phyloP scores from a whole-genome alignment of 2,329 filamentous ascomycete genomes.

The Phialophora verrucosa region DNA sequence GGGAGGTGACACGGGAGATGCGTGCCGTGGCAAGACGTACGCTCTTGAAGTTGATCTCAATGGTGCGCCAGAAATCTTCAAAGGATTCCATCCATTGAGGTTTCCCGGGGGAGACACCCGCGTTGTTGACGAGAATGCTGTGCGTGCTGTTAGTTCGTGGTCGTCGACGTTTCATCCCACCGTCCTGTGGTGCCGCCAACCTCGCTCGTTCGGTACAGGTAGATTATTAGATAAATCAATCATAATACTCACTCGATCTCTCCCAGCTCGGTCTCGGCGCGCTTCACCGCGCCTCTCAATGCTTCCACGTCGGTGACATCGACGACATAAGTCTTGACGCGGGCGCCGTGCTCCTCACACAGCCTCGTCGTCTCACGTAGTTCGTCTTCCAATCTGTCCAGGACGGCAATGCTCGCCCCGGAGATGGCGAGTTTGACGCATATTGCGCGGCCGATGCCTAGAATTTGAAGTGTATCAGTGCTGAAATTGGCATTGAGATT shows the following conservation, averaged over 20 bases:
- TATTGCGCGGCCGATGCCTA: conserved; percentile 41
- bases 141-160: neutral
- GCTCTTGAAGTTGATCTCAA: conserved; percentile 35
- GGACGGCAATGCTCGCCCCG: conserved; percentile 37
- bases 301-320: conserved; percentile 40
- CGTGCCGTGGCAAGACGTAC: conserved; percentile 14
- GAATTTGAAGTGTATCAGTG: neutral
- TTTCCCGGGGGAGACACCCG: conserved; percentile 38
- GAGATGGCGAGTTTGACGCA: conserved; percentile 37
- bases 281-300: conserved; percentile 27
- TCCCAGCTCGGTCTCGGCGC: conserved; percentile 24
- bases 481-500: neutral
- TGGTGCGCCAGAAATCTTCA: conserved; percentile 29
- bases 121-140: conserved; percentile 42
- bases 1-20: neutral
- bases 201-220: neutral
- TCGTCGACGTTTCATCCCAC: too few relatives aligned
- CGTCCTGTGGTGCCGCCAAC: neutral
- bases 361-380: conserved; percentile 28
- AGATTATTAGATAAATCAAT: too few relatives aligned
- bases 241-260: conserved; percentile 26
- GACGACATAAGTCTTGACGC: conserved; percentile 34
- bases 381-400: conserved; percentile 37
- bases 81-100: conserved; percentile 37
- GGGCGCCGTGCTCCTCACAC: conserved; percentile 28